Evolutionary conservation across 257 asterid genomes (phyloP), one percentile per base, ranked within the genome.

Genomic region (Solanum pennellii): DNA sequence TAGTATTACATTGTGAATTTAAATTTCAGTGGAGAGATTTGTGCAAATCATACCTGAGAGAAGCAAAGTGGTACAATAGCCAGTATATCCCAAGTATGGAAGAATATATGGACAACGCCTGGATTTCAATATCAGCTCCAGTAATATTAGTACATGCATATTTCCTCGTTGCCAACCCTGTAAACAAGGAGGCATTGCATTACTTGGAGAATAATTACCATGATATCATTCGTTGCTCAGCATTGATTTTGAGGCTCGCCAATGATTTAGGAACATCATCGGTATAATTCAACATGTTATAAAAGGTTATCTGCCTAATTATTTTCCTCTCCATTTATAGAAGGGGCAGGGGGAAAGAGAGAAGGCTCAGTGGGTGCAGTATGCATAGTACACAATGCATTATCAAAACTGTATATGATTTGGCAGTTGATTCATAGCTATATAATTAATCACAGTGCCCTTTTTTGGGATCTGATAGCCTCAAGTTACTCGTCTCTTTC

Each of bases 231-330:
- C 90, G 89, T 10, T 89, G 75, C 29, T 84, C 98, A 2, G 72
- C 89, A 0, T 88, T 74, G 82, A 7, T 94, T 56, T 2, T 91
- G 9, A 88, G 98, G 3, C 91, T 95, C 6, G 86, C 93, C 6
- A 85, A 95, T 76, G 98, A 95, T 83, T 76, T 94, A 2, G 96
- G 90, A 68, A 94, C 96, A 8, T 91, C 95, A 9, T 75, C 45
- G 91, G 94, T 94, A 49, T 27, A 45, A 25, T 45, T 45, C 29
- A 7, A 79, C 62, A 10, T 25, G 65, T 15, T 44, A 77, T 45
- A 45, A 16, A 79, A 25, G 65, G 84, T 44, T 25, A 68, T 27
- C 12, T 39, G 9, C 2, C 11, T 27, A 16, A 18, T 15, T 39
- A 39, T 4, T 29, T 68, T n/a, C 71, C 71, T 62, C 66, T 25